A percentile compares a stretch with the other conserved stretches of the same genome.
Conservation (phyloP, 2,329 filamentous ascomycete genomes). For the Aspergillus ustus region DNA sequence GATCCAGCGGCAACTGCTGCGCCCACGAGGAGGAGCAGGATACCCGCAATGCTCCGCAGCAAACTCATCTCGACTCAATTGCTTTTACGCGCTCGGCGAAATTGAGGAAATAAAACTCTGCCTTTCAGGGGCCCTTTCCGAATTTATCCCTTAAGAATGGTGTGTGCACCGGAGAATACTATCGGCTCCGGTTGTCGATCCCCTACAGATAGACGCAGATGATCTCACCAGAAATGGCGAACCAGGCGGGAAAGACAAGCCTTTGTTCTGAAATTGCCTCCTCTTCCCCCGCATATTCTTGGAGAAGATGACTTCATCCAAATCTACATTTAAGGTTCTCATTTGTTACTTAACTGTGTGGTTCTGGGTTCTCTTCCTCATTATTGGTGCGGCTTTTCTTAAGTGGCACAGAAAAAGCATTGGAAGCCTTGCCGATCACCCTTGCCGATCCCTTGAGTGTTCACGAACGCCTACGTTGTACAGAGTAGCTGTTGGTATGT, state of each 20-base stretch:
- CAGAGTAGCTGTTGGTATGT: neutral
- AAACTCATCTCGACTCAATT: conserved; percentile 1
- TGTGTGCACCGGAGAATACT: neutral
- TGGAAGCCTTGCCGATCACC: neutral
- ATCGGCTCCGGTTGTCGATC: neutral
- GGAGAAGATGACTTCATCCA: neutral
- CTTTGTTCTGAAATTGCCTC: neutral
- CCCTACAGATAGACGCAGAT: neutral
- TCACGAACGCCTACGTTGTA: neutral
- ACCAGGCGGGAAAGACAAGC: neutral
- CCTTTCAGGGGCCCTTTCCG: neutral
- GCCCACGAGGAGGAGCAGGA: conserved; percentile 7
- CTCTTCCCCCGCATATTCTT: neutral
- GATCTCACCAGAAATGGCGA: neutral
- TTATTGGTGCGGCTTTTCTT: neutral
- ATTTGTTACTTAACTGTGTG: neutral
- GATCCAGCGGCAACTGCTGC: neutral
- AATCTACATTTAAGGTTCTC: neutral
- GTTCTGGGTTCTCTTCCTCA: neutral
- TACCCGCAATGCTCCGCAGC: neutral
- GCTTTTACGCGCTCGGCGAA: neutral
- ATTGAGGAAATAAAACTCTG: neutral
- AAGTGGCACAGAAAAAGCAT: neutral
- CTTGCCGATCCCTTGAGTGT: neutral
- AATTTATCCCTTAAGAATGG: neutral